These are phyloP conservation scores for Fusarium oligoseptatum DNA, from an alignment of 2,329 filamentous ascomycete species.

Conservation along the genomic window DNA sequence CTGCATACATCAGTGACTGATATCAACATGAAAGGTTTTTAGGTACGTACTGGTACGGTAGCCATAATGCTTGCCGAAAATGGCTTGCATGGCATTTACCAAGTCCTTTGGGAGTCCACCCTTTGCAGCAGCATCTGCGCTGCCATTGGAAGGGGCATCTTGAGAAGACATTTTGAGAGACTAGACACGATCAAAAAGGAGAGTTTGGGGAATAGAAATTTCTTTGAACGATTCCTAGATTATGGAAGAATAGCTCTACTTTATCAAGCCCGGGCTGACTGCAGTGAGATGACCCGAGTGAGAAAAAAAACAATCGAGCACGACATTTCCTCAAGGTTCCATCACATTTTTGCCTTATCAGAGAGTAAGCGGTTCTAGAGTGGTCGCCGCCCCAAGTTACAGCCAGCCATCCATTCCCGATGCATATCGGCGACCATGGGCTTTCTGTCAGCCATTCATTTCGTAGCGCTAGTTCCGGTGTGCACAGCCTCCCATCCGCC, in stretches of 20 bases:
- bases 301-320: background rate
- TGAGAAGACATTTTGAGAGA: background rate
- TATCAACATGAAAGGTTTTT: accelerated
- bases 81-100: conserved; percentile 26
- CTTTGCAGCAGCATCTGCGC: background rate
- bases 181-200: background rate
- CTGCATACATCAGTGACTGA: background rate
- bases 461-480: background rate
- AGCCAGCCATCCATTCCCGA: background rate
- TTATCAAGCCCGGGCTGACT: background rate
- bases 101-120: conserved; percentile 13
- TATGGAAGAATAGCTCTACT: background rate
- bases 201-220: background rate
- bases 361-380: background rate
- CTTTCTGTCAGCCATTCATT: background rate
- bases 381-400: background rate
- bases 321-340: background rate
- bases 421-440: background rate
- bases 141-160: background rate
- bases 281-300: background rate
- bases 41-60: conserved; percentile 22
- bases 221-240: background rate
- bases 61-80: conserved; percentile 29
- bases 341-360: background rate
- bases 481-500: background rate